A percentile compares a stretch with the other conserved stretches of the same genome.
These are phyloP conservation scores for Blastobotrys petasosporus DNA, from an alignment of 1,139 yeast genomes.

Conservation along the genomic window DNA sequence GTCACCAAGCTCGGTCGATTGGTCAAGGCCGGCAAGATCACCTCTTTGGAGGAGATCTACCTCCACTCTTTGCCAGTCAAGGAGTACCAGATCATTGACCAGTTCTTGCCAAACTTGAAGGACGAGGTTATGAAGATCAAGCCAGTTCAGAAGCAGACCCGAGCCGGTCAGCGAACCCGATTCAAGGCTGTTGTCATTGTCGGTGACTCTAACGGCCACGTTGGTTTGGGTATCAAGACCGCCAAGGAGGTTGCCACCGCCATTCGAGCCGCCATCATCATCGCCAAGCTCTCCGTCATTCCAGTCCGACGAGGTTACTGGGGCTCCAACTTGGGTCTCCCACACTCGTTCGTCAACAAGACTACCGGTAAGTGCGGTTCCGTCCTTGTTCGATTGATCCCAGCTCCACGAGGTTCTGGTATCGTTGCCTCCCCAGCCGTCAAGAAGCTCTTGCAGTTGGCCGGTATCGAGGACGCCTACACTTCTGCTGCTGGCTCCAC, in stretches of 20 bases:
- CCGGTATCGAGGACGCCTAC: slow-evolving; percentile 99
- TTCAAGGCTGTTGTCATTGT: slow-evolving; percentile 99
- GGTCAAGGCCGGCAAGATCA: slow-evolving; percentile 97
- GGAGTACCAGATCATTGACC: slow-evolving; percentile 98
- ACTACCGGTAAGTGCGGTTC: slow-evolving; percentile 99
- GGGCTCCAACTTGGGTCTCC: slow-evolving; percentile 99
- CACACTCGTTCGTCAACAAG: slow-evolving; percentile 98
- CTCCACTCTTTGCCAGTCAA: slow-evolving; percentile 98
- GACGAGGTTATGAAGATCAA: slow-evolving; percentile 99
- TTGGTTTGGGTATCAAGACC: slow-evolving; percentile 99
- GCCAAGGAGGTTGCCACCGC: slow-evolving; percentile 99
- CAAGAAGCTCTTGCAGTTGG: slow-evolving; percentile 97
- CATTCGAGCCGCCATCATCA: slow-evolving; percentile 98
- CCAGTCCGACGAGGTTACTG: slow-evolving; percentile 99
- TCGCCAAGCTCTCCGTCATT: slow-evolving; percentile 97
- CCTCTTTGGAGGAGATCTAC: slow-evolving; percentile 97
- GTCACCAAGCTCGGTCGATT: slow-evolving; percentile 99
- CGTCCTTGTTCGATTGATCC: slow-evolving; percentile 95
- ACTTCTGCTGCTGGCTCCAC: slow-evolving; percentile 98
- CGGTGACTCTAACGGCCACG: slow-evolving; percentile 99
- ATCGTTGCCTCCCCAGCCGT: slow-evolving; percentile 99
- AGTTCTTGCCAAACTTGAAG: slow-evolving; percentile 89
- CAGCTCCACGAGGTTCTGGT: slow-evolving; percentile 99
- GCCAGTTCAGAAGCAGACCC: slow-evolving; percentile 99
- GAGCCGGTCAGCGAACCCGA: slow-evolving; percentile 99